A percentile compares a stretch with the other conserved stretches of the same genome.
Evolutionary conservation across 148 eudicot species (phyloP).

Genomic region (Gaultheria prostrata): DNA sequence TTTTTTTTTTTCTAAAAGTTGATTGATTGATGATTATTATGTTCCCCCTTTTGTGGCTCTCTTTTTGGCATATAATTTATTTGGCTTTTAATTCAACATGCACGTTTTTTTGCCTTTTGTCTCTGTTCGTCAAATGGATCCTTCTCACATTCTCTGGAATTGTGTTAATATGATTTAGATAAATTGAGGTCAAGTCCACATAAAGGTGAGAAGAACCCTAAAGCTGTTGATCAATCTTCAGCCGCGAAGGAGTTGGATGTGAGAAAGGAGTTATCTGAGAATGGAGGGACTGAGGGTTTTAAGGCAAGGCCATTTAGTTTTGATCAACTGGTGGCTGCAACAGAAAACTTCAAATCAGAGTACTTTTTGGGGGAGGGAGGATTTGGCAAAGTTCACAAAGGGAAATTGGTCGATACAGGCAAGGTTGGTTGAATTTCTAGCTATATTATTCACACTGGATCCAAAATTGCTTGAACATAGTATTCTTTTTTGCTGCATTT

Average conservation of each 20-base stretch:
- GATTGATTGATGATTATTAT: neutral
- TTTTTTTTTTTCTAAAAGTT: neutral
- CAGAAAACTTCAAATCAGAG: conserved; percentile 42
- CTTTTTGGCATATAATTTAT: neutral
- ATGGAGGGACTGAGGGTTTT: conserved; percentile 20
- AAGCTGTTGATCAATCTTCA: conserved; percentile 19
- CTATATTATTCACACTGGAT: neutral
- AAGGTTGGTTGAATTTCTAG: conserved; percentile 36
- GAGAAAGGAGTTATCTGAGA: conserved; percentile 14
- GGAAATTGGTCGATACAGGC: conserved; percentile 38
- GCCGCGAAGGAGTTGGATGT: conserved; percentile 14
- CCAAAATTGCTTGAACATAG: neutral
- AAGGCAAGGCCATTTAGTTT: conserved; percentile 41
- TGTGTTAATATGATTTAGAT: conserved; percentile 17
- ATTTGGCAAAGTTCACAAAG: conserved; percentile 64
- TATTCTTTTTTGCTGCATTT: neutral
- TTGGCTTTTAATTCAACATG: neutral
- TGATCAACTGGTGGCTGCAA: conserved; percentile 47
- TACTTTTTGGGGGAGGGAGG: conserved; percentile 65
- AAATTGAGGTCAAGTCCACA: neutral
- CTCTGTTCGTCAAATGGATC: neutral
- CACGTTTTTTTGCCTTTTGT: neutral
- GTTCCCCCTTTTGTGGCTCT: neutral
- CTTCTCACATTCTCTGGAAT: neutral
- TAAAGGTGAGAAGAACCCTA: conserved; percentile 16